Evolutionary conservation across 2,329 filamentous ascomycete genomes (phyloP).

Genomic region (Colletotrichum filicis): DNA sequence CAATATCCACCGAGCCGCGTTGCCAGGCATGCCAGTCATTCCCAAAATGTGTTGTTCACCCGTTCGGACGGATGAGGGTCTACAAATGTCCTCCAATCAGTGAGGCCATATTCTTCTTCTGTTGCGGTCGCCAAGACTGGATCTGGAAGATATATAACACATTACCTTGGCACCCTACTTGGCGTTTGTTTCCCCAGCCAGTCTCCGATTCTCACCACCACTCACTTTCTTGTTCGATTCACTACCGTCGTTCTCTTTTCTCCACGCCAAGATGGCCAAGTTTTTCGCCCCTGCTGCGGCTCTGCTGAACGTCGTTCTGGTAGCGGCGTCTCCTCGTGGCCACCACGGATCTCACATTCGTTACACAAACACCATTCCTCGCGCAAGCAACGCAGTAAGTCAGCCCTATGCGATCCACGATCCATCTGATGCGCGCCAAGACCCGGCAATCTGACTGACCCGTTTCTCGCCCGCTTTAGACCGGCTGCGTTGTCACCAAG

Average conservation of each 20-base stretch:
- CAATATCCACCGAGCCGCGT: constrained; percentile 8
- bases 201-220: constrained; percentile 6
- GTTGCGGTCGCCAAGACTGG: neutral
- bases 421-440: neutral
- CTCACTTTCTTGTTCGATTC: constrained; percentile 16
- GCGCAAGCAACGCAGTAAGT: constrained; percentile 12
- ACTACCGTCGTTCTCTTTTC: neutral
- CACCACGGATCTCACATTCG: neutral
- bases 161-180: constrained; percentile 15
- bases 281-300: constrained; percentile 12
- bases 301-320: constrained; percentile 25
- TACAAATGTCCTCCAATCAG: constrained; percentile 18
- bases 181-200: neutral
- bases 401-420: neutral
- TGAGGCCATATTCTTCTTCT: neutral
- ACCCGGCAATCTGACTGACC: neutral
- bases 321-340: constrained; percentile 12
- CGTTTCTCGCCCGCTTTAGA: neutral
- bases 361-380: neutral
- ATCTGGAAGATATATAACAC: constrained; percentile 27
- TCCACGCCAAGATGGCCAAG: constrained; percentile 31
- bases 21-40: constrained; percentile 15
- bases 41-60: constrained; percentile 10
- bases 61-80: constrained; percentile 24
- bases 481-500: constrained; percentile 16